Evolutionary conservation across 179 eudicot genomes (phyloP), one percentile per base, ranked within the genome.

Genomic region (Spinacia oleracea): DNA sequence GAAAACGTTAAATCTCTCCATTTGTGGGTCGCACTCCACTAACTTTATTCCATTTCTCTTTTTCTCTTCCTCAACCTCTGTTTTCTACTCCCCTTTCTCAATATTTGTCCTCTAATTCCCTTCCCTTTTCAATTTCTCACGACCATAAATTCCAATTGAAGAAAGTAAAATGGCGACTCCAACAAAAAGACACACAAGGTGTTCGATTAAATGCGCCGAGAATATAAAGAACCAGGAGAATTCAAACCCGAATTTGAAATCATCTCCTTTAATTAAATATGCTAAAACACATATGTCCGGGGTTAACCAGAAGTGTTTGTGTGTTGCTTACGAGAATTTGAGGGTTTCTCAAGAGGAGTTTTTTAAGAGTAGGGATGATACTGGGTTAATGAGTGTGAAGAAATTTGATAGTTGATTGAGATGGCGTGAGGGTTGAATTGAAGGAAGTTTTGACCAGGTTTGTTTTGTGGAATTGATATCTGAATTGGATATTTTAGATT

Each of bases 321-420:
- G 93, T 81, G 88, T 90, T 70, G 97, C 94, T 64, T 90, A 90
- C 78, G 89, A 93, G 81, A 90, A 42, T 71, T 84, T 93, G 9
- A 81, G 92, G 87, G 92, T 87, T 76, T 93, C 93, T 21, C 97
- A 93, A 50, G 93, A 91, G 58, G 92, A 87, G 66, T 92, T 93
- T 66, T 91, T 91, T 60, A 88, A 84, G 83, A 62, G 77, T 62
- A 77, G 75, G 50, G 73, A 64, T 38, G 77, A 18, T 16, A 73
- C n/a, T 25, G 51, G 10, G 77, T 65, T 59, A 40, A 31, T 3
- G 38, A 23, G 51, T 46, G 9, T 35, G 77, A 31, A 14, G n/a
- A n/a, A n/a, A n/a, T n/a, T n/a, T n/a, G n/a, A 11, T 72, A 48
- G 42, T 59, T 64, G 79, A 63, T 66, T 31, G 21, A 42, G 25